Evolutionary conservation across 2,329 filamentous ascomycete genomes (phyloP), one percentile per base, ranked within the genome.

Genomic region (Whalleya microplaca): DNA sequence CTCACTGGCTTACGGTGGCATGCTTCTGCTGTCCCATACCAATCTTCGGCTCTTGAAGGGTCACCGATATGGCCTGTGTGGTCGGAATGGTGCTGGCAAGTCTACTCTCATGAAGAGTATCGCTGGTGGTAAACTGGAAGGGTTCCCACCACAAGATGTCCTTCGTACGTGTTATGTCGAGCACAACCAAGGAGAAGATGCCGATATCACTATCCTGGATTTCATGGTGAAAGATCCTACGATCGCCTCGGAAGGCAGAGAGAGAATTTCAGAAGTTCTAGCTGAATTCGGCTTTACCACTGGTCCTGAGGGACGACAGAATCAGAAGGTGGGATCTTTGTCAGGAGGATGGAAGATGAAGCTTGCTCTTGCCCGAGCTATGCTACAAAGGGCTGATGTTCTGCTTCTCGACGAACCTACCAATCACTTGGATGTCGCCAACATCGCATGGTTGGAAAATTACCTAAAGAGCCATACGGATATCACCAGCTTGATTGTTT

Each of bases 311-410:
- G 95, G 94, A 57, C 87, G 92, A 58, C 95, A 98, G 75, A 84
- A 88, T 5, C 87, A 97, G 73, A 91, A 89, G 68, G 95, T 99
- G 56, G 95, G 95, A 66, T 97, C 94, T 19, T 79, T 99, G 37
- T 98, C 95, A 43, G 95, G 95, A 77, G 95, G 95, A 72, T 99
- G 95, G 95, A 98, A 98, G 85, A 99, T 99, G 95, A 99, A 99
- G 86, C 80, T 99, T 59, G 95, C 95, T 64, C 78, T 99, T 74
- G 95, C 95, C 50, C 87, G 95, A 69, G 95, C 95, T 63, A 98
- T 99, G 93, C 84, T 99, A 69, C 91, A 95, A 82, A 90, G 88
- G 71, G 94, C 95, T n/a, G 95, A 99, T 73, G 93, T 99, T 48
- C 84, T 99, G 56, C 82, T 99, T 49, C 86, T 99, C 55, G 95